Percentiles rank a stretch among this genome's conserved stretches.
Conservation (phyloP, 2,329 filamentous ascomycete genomes). For the Fragosphaeria purpurea region DNA sequence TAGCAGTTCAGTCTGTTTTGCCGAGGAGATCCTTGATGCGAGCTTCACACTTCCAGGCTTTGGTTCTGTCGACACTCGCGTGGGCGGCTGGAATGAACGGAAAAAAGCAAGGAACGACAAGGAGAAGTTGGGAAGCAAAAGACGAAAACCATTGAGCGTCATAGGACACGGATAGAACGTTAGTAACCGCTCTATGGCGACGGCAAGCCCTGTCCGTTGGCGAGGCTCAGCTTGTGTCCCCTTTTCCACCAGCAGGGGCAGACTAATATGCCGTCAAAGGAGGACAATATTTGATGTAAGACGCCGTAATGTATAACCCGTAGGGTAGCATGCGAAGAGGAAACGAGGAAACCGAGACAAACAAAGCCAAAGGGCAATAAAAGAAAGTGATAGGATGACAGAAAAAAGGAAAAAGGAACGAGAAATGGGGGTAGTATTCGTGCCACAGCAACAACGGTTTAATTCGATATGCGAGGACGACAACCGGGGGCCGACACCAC, state of each 20-base stretch:
- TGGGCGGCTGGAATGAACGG: background rate
- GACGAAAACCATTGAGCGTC: background rate
- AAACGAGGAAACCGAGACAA: background rate
- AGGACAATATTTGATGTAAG: too few species aligned
- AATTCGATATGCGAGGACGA: conserved; percentile 3
- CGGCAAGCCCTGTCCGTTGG: too few species aligned
- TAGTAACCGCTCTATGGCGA: too few species aligned
- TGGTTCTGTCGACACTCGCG: too few species aligned
- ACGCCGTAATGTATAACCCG: too few species aligned
- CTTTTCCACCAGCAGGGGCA: too few species aligned
- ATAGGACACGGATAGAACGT: background rate
- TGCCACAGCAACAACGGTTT: background rate
- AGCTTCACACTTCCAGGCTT: too few species aligned
- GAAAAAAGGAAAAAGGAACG: background rate
- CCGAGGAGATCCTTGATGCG: too few species aligned
- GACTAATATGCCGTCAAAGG: too few species aligned
- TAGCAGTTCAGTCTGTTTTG: too few species aligned
- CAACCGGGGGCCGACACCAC: background rate
- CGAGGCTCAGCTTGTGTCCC: too few species aligned
- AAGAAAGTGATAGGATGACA: background rate
- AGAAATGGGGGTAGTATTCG: background rate
- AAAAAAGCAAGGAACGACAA: background rate
- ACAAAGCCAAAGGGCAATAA: background rate
- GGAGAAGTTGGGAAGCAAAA: background rate
- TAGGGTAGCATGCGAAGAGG: background rate